These are phyloP conservation scores for Ustilago loliicola DNA, from an alignment of 1,284 basidiomycete species.

Conservation along the genomic window DNA sequence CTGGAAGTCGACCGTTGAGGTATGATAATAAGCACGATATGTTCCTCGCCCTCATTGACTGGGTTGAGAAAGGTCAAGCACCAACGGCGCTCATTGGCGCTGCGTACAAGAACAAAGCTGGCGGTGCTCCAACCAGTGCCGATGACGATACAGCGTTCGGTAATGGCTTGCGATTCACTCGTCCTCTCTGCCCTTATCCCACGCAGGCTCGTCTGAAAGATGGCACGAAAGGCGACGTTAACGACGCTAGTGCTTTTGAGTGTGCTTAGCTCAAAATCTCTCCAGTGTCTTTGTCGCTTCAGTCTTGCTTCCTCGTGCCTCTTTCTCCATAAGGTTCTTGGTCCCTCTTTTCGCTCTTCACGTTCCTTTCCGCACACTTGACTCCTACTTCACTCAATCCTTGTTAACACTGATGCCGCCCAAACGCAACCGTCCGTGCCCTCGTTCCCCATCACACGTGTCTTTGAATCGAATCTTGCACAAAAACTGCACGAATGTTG, in stretches of 20 bases:
- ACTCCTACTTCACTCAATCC: neutral
- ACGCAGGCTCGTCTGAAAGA: slow-evolving; percentile 12
- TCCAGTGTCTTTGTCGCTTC: neutral
- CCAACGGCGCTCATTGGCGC: slow-evolving; percentile 70
- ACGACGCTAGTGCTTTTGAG: slow-evolving; percentile 21
- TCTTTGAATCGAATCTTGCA: neutral
- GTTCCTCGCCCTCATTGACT: slow-evolving; percentile 71
- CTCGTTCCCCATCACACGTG: too few relatives aligned
- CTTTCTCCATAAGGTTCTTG: too few relatives aligned
- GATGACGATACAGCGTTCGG: slow-evolving; percentile 13
- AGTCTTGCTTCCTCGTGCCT: neutral
- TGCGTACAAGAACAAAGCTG: slow-evolving; percentile 41
- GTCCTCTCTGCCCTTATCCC: slow-evolving; percentile 34
- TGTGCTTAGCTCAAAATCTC: slow-evolving; percentile 5
- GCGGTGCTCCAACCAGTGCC: neutral
- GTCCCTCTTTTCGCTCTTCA: neutral
- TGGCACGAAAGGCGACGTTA: neutral
- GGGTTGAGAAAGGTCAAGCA: slow-evolving; percentile 72
- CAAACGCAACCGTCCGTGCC: neutral
- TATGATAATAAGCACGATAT: slow-evolving; percentile 69
- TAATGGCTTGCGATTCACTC: slow-evolving; percentile 26
- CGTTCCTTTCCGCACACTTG: neutral
- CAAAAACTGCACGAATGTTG: too few relatives aligned
- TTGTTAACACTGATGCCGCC: neutral
- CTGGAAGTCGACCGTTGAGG: slow-evolving; percentile 48